Conservation (phyloP, 768 basidiomycete genomes). For the Calocybe indica region DNA sequence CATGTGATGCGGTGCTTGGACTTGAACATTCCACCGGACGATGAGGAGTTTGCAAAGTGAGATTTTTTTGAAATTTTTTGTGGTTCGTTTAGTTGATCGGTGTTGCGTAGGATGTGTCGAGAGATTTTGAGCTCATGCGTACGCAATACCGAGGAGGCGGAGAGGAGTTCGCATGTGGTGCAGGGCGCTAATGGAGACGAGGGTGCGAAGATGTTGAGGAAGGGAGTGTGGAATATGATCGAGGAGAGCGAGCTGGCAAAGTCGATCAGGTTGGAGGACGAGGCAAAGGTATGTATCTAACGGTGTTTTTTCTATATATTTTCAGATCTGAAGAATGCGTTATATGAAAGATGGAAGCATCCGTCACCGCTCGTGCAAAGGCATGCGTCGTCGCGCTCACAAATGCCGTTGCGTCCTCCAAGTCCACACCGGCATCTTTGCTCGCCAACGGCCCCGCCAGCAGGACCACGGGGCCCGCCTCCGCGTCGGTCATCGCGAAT, state of each 20-base stretch:
- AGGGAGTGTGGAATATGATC: conserved; percentile 80
- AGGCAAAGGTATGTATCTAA: conserved; percentile 42
- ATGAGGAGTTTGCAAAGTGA: conserved; percentile 72
- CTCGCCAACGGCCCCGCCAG: conserved; percentile 11
- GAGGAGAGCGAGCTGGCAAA: conserved; percentile 80
- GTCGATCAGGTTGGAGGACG: conserved; percentile 53
- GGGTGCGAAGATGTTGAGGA: conserved; percentile 24
- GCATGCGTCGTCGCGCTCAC: conserved; percentile 4
- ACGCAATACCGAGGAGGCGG: conserved; percentile 89
- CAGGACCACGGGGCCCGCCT: conserved; percentile 2
- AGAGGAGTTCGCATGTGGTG: conserved; percentile 28
- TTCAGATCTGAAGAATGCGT: conserved; percentile 32
- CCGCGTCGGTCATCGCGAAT: conserved; percentile 19
- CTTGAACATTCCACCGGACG: conserved; percentile 82
- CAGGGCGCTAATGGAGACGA: neutral
- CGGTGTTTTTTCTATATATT: conserved; percentile 28
- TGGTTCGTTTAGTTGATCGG: conserved; percentile 2
- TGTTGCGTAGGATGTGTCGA: conserved; percentile 57
- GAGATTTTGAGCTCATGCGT: conserved; percentile 89
- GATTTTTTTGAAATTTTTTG: conserved; percentile 11
- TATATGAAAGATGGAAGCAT: conserved; percentile 30
- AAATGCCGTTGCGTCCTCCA: neutral
- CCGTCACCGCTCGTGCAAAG: conserved; percentile 12
- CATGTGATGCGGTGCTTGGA: conserved; percentile 88
- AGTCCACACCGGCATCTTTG: conserved; percentile 7